Evolutionary conservation across 78 protist species (phyloP).

Genomic region (slime mould (Dictyostelium discoideum)): dicty_2.7 NC_007088.5:2603001-2603500

Average conservation of each 20-base stretch:
- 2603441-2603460: conserved; percentile 94
- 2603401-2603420: conserved; percentile 70
- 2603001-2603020: no score
- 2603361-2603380: conserved; percentile 85
- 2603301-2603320: no score
- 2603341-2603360: conserved; percentile 70
- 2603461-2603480: conserved; percentile 80
- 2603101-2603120: conserved; percentile 48
- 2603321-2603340: no score
- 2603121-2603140: conserved; percentile 45
- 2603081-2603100: conserved; percentile 47
- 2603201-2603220: conserved; percentile 84
- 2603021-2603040: no score
- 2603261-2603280: neutral
- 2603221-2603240: conserved; percentile 69
- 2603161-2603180: conserved; percentile 78
- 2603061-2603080: conserved; percentile 43
- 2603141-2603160: conserved; percentile 84
- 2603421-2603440: conserved; percentile 92
- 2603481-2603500: conserved; percentile 85
- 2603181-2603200: conserved; percentile 91
- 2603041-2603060: conserved; percentile 10
- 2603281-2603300: neutral
- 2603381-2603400: conserved; percentile 90
- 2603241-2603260: neutral